These are phyloP conservation scores for Arachnopeziza araneosa DNA, from an alignment of 2,329 filamentous ascomycete genomes.

Conservation along the genomic window DNA sequence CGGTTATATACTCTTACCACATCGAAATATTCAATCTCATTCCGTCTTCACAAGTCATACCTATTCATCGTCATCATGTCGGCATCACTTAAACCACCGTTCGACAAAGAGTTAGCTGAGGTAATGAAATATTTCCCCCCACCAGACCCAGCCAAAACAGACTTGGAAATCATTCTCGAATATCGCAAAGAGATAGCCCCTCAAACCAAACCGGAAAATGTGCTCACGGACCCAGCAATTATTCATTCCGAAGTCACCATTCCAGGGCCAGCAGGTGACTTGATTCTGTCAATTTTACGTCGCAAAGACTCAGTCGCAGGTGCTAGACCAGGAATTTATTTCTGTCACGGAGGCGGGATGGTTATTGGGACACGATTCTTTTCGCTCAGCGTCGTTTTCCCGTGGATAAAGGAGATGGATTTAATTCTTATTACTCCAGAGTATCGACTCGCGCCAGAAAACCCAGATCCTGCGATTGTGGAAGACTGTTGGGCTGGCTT, in stretches of 20 bases:
- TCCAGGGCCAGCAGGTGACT: background rate
- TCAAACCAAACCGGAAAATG: background rate
- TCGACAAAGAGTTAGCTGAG: background rate
- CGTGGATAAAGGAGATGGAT: slow-evolving; percentile 41
- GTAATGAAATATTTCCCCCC: background rate
- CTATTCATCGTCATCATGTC: background rate
- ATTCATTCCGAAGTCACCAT: background rate
- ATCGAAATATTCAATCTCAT: background rate
- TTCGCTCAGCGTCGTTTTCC: slow-evolving; percentile 35
- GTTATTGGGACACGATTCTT: slow-evolving; percentile 19
- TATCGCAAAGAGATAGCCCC: background rate
- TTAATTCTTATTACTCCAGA: slow-evolving; percentile 48
- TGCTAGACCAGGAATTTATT: slow-evolving; percentile 21
- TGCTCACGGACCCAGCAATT: background rate
- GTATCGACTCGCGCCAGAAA: slow-evolving; percentile 49
- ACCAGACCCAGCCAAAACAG: background rate
- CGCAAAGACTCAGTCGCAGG: background rate
- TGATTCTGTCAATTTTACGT: background rate
- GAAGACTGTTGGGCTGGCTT: slow-evolving; percentile 45
- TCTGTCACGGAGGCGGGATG: slow-evolving; percentile 48
- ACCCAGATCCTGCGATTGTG: slow-evolving; percentile 46
- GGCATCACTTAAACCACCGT: background rate
- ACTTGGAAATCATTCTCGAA: background rate
- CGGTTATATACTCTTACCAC: background rate
- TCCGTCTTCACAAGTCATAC: background rate